Percentiles rank a stretch among this genome's conserved stretches.
Conservation (phyloP, 768 basidiomycete genomes). For the Sarcomyxa edulis region DNA sequence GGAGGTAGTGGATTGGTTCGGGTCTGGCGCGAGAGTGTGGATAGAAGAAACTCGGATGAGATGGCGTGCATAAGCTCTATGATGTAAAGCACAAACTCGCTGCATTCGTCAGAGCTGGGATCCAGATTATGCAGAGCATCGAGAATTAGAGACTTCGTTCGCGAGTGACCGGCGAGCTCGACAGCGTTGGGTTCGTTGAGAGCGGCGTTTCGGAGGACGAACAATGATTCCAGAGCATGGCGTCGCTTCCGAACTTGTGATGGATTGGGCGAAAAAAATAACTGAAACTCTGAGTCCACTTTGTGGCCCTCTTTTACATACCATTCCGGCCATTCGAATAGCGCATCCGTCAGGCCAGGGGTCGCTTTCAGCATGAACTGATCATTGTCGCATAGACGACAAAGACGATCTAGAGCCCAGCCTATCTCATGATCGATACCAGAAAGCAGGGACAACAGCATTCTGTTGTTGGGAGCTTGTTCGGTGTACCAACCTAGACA, state of each 20-base stretch:
- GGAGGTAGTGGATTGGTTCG: conserved; percentile 49
- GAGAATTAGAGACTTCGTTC: conserved; percentile 62
- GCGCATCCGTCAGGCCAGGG: conserved; percentile 75
- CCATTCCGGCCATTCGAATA: conserved; percentile 89
- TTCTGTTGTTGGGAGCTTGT: conserved; percentile 70
- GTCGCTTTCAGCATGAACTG: conserved; percentile 66
- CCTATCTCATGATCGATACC: conserved; percentile 77
- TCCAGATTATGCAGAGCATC: conserved; percentile 60
- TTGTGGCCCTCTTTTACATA: conserved; percentile 63
- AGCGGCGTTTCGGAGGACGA: conserved; percentile 84
- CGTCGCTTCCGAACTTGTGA: conserved; percentile 51
- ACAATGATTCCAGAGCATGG: conserved; percentile 81
- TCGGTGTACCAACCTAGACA: conserved; percentile 78
- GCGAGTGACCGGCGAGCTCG: conserved; percentile 52
- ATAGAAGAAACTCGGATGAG: conserved; percentile 36
- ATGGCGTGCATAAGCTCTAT: conserved; percentile 70
- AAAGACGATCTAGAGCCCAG: conserved; percentile 87
- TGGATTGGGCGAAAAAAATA: conserved; percentile 53
- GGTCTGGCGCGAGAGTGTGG: conserved; percentile 17
- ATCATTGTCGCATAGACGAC: conserved; percentile 76
- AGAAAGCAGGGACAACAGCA: conserved; percentile 86
- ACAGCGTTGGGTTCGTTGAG: conserved; percentile 61
- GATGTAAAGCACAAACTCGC: conserved; percentile 67
- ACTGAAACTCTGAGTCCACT: conserved; percentile 29
- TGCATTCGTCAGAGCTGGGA: conserved; percentile 56